Evolutionary conservation across 495 filamentous ascomycete genomes (phyloP).

Genomic region (Rusavskia elegans): DNA sequence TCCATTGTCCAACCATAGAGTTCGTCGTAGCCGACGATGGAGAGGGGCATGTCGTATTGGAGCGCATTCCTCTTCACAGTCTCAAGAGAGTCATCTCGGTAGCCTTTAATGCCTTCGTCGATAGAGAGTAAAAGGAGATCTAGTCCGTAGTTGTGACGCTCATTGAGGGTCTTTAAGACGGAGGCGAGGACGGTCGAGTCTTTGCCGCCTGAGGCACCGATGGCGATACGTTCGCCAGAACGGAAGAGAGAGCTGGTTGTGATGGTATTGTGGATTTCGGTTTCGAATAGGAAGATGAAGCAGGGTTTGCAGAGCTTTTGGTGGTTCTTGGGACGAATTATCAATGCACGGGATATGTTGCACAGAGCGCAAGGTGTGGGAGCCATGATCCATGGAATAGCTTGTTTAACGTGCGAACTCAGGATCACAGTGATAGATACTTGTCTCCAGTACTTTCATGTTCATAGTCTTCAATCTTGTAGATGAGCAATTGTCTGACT

Average conservation of each 20-base stretch:
- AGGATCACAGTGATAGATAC: too few species aligned
- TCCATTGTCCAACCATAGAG: conserved; percentile 99
- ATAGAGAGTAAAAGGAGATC: conserved; percentile 78
- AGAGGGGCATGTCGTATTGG: conserved; percentile 80
- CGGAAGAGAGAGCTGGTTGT: conserved; percentile 59
- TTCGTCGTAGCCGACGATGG: conserved; percentile 84
- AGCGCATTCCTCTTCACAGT: conserved; percentile 86
- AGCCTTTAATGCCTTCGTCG: conserved; percentile 94
- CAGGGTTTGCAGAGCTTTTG: conserved; percentile 80
- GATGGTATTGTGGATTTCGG: conserved; percentile 89
- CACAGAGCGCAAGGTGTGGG: conserved; percentile 57
- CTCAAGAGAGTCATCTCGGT: conserved; percentile 87
- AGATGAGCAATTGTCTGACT: too few species aligned
- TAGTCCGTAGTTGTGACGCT: conserved; percentile 73
- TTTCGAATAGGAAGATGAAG: conserved; percentile 76
- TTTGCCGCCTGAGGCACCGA: conserved; percentile 93
- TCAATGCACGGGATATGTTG: conserved; percentile 59
- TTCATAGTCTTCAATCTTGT: too few species aligned
- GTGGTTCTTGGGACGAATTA: conserved; percentile 86
- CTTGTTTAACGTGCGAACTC: too few species aligned
- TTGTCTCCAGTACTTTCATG: too few species aligned
- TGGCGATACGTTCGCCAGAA: conserved; percentile 75
- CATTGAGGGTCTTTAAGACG: conserved; percentile 86
- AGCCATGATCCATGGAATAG: conserved; percentile 27
- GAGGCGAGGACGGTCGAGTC: conserved; percentile 93